Evolutionary conservation across 1,284 basidiomycete species (phyloP).

Genomic region (Ceratobasidium sp.): DNA sequence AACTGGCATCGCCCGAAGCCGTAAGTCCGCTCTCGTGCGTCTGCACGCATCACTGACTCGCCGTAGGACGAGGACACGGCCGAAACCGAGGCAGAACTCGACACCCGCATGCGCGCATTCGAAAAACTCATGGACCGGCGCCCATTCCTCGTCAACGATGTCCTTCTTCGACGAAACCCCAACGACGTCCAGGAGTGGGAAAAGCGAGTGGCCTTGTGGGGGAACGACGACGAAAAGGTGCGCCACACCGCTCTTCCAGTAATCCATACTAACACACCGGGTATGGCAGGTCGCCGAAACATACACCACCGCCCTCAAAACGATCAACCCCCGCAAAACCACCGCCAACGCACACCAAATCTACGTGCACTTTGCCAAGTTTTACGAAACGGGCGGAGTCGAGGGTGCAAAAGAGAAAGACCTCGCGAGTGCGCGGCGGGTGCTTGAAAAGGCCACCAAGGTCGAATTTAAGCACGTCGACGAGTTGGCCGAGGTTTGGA

Average conservation of each 20-base stretch:
- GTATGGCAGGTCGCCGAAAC: conserved; percentile 80
- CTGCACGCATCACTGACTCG: neutral
- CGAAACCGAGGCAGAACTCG: conserved; percentile 87
- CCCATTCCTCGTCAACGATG: conserved; percentile 97
- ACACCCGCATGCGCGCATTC: conserved; percentile 89
- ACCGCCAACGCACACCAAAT: conserved; percentile 90
- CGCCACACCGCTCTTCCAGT: conserved; percentile 22
- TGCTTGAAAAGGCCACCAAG: conserved; percentile 90
- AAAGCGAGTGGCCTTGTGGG: conserved; percentile 94
- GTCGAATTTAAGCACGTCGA: conserved; percentile 96
- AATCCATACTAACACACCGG: neutral
- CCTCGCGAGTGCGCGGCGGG: conserved; percentile 85
- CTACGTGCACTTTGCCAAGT: conserved; percentile 95
- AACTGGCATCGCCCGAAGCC: conserved; percentile 68
- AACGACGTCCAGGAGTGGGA: conserved; percentile 99
- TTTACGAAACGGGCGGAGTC: conserved; percentile 94
- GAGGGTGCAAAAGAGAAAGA: conserved; percentile 80
- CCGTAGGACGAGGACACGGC: conserved; percentile 72
- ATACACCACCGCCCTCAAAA: conserved; percentile 88
- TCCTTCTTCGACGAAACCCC: conserved; percentile 90
- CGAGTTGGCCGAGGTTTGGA: conserved; percentile 98
- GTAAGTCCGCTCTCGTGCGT: conserved; percentile 13
- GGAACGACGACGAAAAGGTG: conserved; percentile 90
- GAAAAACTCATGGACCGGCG: conserved; percentile 94
- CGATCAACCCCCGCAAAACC: conserved; percentile 87